Percentiles rank a stretch among this genome's conserved stretches.
These are phyloP conservation scores for Neobulgaria alba DNA, from an alignment of 2,329 filamentous ascomycete species.

Conservation along the genomic window DNA sequence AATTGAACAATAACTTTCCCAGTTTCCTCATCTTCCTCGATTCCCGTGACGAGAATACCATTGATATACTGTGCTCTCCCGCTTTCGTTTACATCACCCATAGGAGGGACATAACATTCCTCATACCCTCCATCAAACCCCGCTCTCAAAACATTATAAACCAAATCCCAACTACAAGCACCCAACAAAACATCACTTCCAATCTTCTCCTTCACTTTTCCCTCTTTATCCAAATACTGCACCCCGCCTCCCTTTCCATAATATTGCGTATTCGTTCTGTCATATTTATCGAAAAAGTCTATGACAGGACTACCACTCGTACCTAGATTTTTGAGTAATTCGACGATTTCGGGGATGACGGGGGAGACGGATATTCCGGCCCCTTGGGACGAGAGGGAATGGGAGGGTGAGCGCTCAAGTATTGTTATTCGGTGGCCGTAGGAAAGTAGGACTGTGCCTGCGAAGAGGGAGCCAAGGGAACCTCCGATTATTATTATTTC, in stretches of 20 bases:
- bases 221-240: slow-evolving; percentile 10
- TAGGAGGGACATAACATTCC: slow-evolving; percentile 1
- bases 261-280: slow-evolving; percentile 6
- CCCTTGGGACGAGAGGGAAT: slow-evolving; percentile 9
- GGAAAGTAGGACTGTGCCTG: slow-evolving; percentile 10
- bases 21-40: slow-evolving; percentile 5
- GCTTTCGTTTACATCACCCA: neutral
- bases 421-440: slow-evolving; percentile 14
- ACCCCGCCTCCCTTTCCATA: neutral
- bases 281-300: slow-evolving; percentile 9
- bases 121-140: slow-evolving; percentile 19
- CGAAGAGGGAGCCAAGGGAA: slow-evolving; percentile 16
- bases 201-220: slow-evolving; percentile 4
- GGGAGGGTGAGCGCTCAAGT: slow-evolving; percentile 9
- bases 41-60: slow-evolving; percentile 4
- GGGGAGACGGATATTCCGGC: slow-evolving; percentile 11
- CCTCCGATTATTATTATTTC: slow-evolving; percentile 11
- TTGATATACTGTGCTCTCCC: slow-evolving; percentile 4
- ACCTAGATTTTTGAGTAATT: neutral
- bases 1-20: slow-evolving; percentile 5
- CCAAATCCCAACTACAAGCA: slow-evolving; percentile 13
- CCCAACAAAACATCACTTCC: neutral
- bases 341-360: slow-evolving; percentile 1
- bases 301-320: slow-evolving; percentile 2
- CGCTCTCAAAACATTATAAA: slow-evolving; percentile 15